A percentile compares a stretch with the other conserved stretches of the same genome.
These are phyloP conservation scores for Ceratocystiopsis sp. DNA, from an alignment of 2,329 filamentous ascomycete species.

Conservation along the genomic window DNA sequence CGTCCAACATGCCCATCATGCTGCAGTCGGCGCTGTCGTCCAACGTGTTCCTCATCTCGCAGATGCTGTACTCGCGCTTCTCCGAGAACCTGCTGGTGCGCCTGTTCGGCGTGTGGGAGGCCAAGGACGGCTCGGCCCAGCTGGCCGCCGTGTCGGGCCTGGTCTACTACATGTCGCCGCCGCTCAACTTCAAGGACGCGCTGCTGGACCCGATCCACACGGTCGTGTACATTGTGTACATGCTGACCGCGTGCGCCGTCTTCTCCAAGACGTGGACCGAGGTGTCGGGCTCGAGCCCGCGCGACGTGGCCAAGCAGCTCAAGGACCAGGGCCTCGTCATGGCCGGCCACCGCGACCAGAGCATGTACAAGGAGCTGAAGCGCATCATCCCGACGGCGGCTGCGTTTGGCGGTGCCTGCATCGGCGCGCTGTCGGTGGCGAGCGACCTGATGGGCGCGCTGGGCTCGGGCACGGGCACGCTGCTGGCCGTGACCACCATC, in stretches of 20 bases:
- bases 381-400: slow-evolving; percentile 96
- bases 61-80: slow-evolving; percentile 99
- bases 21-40: slow-evolving; percentile 95
- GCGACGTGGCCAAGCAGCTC: slow-evolving; percentile 97
- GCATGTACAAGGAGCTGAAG: slow-evolving; percentile 99
- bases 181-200: slow-evolving; percentile 92
- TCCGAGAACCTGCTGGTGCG: slow-evolving; percentile 96
- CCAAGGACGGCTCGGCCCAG: slow-evolving; percentile 88
- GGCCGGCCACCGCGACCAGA: slow-evolving; percentile 98
- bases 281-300: slow-evolving; percentile 91
- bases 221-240: slow-evolving; percentile 86
- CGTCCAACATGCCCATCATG: slow-evolving; percentile 99
- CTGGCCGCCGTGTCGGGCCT: slow-evolving; percentile 86
- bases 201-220: slow-evolving; percentile 96
- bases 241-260: slow-evolving; percentile 82
- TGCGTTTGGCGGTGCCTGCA: slow-evolving; percentile 96
- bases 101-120: slow-evolving; percentile 96
- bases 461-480: slow-evolving; percentile 91
- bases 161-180: slow-evolving; percentile 99
- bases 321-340: slow-evolving; percentile 99
- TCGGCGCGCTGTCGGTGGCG: slow-evolving; percentile 88
- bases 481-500: slow-evolving; percentile 97
- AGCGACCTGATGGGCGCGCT: slow-evolving; percentile 92
- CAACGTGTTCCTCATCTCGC: slow-evolving; percentile 97
- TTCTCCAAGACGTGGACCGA: slow-evolving; percentile 99